phyloP scores from a whole-genome alignment of 2,329 filamentous ascomycete species.

The Sphaerostilbella broomeana region DNA sequence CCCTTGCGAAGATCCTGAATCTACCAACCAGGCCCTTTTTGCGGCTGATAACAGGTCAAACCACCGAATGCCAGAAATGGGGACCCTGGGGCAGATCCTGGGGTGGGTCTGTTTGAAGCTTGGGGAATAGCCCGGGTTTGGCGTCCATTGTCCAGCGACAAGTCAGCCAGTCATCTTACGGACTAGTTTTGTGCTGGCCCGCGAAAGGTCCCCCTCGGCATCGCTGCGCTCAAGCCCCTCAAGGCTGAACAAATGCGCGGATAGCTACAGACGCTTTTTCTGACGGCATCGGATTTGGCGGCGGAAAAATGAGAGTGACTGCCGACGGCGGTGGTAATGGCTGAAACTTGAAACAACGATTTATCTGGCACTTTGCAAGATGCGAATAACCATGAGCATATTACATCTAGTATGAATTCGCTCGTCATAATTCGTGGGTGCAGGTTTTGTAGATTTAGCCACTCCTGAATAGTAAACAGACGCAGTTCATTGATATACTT shows the following conservation, averaged over 20 bases:
- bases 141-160: neutral
- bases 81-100: neutral
- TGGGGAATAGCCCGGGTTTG: neutral
- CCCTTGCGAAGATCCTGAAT: no score
- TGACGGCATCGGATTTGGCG: neutral
- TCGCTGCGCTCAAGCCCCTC: constrained; percentile 13
- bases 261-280: constrained; percentile 7
- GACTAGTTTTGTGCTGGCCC: neutral
- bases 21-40: no score
- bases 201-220: neutral
- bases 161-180: neutral
- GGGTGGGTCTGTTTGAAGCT: neutral
- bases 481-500: no score
- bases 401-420: no score
- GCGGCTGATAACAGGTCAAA: no score
- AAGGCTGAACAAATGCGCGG: constrained; percentile 17
- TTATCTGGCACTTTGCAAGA: no score
- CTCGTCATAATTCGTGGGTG: no score
- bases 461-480: constrained; percentile 34
- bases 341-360: no score
- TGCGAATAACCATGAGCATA: no score
- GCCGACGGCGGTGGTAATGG: no score
- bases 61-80: no score
- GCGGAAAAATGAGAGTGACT: no score
- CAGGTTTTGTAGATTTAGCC: constrained; percentile 29